Percentiles rank a stretch among this genome's conserved stretches.
These are phyloP conservation scores for Penicillium sp. DNA, from an alignment of 2,329 filamentous ascomycete species.

Conservation along the genomic window DNA sequence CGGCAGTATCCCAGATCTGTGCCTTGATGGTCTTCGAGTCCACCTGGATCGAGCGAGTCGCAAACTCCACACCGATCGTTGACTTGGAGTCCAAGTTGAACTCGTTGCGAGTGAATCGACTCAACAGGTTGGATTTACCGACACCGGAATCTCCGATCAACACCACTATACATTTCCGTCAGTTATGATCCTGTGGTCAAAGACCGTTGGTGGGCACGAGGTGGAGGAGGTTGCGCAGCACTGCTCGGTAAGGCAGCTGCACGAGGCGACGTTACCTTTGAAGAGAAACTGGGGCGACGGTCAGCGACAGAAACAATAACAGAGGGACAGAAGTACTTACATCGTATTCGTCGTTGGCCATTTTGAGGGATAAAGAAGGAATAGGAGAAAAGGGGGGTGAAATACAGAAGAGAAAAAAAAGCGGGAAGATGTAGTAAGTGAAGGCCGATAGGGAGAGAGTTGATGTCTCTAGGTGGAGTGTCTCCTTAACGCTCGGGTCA, in stretches of 20 bases:
- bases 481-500: conserved; percentile 24
- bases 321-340: conserved; percentile 57
- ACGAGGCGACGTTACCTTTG: conserved; percentile 69
- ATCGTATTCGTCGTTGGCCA: conserved; percentile 99
- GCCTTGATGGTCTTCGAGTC: conserved; percentile 99
- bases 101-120: conserved; percentile 98
- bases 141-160: conserved; percentile 99
- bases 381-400: conserved; percentile 21
- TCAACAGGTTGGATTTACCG: conserved; percentile 99
- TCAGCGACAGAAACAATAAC: conserved; percentile 29
- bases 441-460: conserved; percentile 20
- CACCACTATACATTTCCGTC: conserved; percentile 65
- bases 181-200: conserved; percentile 6
- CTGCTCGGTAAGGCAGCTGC: conserved; percentile 18
- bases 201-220: conserved; percentile 13
- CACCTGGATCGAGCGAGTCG: conserved; percentile 96
- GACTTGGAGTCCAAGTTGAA: conserved; percentile 99
- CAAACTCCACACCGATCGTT: conserved; percentile 98
- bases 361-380: conserved; percentile 44
- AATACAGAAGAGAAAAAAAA: conserved; percentile 13
- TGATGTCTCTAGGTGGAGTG: conserved; percentile 22
- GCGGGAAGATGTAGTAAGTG: conserved; percentile 14
- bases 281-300: conserved; percentile 77
- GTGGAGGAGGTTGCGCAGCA: neutral
- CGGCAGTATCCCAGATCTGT: conserved; percentile 99